phyloP scores from a whole-genome alignment of 108 stramenopile genomes.

The Nitzschia putrida region DNA sequence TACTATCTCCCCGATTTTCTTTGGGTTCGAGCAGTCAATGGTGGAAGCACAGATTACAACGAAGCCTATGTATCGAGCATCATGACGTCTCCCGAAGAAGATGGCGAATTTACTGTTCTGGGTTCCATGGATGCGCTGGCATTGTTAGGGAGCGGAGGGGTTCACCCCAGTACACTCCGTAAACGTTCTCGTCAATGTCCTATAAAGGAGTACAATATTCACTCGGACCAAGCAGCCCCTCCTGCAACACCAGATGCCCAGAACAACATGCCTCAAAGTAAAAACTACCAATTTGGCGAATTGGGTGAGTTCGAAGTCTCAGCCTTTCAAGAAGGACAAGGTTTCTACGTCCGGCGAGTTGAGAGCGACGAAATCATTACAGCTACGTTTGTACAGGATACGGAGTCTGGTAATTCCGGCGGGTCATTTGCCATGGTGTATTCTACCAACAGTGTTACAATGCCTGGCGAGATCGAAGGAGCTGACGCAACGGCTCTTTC shows the following conservation, averaged over 20 bases:
- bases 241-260: background rate
- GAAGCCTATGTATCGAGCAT: slow-evolving; percentile 42
- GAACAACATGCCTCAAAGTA: background rate
- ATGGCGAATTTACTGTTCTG: slow-evolving; percentile 14
- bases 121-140: slow-evolving; percentile 56
- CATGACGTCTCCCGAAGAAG: slow-evolving; percentile 6
- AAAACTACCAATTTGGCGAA: slow-evolving; percentile 6
- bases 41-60: slow-evolving; percentile 69
- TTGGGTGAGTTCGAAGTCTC: slow-evolving; percentile 67
- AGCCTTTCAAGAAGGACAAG: slow-evolving; percentile 53
- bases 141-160: slow-evolving; percentile 50
- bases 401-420: background rate
- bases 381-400: slow-evolving; percentile 47
- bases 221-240: slow-evolving; percentile 4
- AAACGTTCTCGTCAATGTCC: slow-evolving; percentile 16
- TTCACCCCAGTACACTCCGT: slow-evolving; percentile 33
- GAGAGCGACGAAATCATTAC: slow-evolving; percentile 45
- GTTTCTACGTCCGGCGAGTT: slow-evolving; percentile 64
- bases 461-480: background rate
- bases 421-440: slow-evolving; percentile 33
- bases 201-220: background rate
- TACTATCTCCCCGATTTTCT: slow-evolving; percentile 55
- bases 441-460: background rate
- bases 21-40: slow-evolving; percentile 72
- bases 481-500: background rate